Conservation (phyloP, 2,329 filamentous ascomycete species). For the Lojkania enalia region DNA sequence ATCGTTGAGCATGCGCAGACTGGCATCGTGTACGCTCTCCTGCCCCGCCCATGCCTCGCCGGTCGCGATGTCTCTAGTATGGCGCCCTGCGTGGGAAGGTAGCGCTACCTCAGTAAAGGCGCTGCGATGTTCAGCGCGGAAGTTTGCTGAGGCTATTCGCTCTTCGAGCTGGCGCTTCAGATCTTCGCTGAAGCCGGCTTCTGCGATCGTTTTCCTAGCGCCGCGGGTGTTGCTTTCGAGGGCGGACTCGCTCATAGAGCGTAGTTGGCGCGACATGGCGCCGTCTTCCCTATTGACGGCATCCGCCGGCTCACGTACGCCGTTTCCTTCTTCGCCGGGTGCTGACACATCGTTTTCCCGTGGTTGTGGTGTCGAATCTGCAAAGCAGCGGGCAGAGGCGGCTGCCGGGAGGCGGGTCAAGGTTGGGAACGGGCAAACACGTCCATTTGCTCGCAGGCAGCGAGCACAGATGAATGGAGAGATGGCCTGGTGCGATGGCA, state of each 20-base stretch:
- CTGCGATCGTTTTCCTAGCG: constrained; percentile 60
- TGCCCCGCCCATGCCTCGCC: constrained; percentile 76
- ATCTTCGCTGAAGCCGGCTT: constrained; percentile 65
- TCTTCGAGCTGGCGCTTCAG: constrained; percentile 62
- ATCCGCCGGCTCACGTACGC: no score
- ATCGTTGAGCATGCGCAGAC: constrained; percentile 76
- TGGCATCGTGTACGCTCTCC: constrained; percentile 73
- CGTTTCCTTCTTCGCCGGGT: background rate
- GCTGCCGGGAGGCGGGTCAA: constrained; percentile 8
- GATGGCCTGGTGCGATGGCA: constrained; percentile 27
- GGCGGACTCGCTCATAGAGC: constrained; percentile 63
- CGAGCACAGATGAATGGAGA: constrained; percentile 43
- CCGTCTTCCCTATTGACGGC: constrained; percentile 50
- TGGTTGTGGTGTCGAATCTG: constrained; percentile 22
- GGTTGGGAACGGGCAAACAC: constrained; percentile 7
- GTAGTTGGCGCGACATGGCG: constrained; percentile 61
- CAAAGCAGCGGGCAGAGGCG: constrained; percentile 23
- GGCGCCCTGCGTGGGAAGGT: constrained; percentile 66
- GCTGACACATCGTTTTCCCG: constrained; percentile 14
- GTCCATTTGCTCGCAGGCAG: constrained; percentile 43
- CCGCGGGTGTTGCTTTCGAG: constrained; percentile 59
- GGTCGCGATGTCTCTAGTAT: constrained; percentile 68
- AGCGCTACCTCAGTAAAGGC: constrained; percentile 59
- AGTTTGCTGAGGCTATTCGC: constrained; percentile 59
- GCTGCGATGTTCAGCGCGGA: constrained; percentile 56